A percentile compares a stretch with the other conserved stretches of the same genome.
phyloP scores from a whole-genome alignment of 192 early-diverging fungal genomes.

The Diversispora eburnea region DNA sequence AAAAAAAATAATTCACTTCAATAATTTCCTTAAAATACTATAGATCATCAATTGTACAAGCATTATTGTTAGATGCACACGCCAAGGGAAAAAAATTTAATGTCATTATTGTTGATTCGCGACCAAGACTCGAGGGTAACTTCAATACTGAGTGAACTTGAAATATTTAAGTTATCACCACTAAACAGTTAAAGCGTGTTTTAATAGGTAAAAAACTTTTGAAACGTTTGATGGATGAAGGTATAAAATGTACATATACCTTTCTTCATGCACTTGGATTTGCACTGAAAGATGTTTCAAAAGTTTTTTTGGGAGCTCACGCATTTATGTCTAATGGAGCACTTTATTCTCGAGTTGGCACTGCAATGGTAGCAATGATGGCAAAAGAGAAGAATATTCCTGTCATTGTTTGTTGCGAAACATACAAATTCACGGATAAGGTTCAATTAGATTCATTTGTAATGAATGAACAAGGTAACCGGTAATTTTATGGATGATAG shows the following conservation, averaged over 20 bases:
- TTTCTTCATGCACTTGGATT: conserved; percentile 64
- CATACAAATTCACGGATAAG: conserved; percentile 91
- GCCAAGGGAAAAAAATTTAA: conserved; percentile 72
- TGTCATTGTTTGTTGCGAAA: conserved; percentile 92
- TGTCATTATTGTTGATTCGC: conserved; percentile 89
- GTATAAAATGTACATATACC: conserved; percentile 73
- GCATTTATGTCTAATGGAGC: conserved; percentile 91
- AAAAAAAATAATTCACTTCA: background rate
- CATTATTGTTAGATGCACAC: conserved; percentile 74
- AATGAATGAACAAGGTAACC: conserved; percentile 85
- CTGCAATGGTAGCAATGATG: conserved; percentile 85
- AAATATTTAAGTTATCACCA: no score
- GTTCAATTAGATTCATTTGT: conserved; percentile 95
- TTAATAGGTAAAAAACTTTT: conserved; percentile 61
- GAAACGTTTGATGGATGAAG: conserved; percentile 51
- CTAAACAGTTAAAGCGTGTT: background rate
- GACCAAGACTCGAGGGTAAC: conserved; percentile 84
- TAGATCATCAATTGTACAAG: conserved; percentile 80
- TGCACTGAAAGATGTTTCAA: conserved; percentile 82
- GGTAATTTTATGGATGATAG: background rate
- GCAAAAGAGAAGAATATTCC: conserved; percentile 87
- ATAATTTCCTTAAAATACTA: background rate
- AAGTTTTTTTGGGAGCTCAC: conserved; percentile 93
- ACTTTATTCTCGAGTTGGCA: conserved; percentile 84
- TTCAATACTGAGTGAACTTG: background rate